Conservation (phyloP, 192 early-diverging fungal genomes). For the Funneliformis mosseae region DNA sequence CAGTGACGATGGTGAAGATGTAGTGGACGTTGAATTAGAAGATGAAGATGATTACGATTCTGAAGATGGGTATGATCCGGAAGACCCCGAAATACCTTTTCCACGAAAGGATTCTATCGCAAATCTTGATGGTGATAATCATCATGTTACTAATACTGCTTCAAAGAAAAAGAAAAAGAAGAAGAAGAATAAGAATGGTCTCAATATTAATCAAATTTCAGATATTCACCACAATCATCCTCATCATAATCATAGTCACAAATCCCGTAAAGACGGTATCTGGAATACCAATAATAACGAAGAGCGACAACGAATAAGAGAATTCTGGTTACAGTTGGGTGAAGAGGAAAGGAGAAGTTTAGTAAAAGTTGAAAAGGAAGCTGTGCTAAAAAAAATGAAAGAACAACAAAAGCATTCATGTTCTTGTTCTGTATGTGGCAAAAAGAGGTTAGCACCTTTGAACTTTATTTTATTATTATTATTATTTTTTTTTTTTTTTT, state of each 20-base stretch:
- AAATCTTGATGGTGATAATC: conserved; percentile 24
- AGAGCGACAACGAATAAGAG: conserved; percentile 77
- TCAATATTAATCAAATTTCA: conserved; percentile 24
- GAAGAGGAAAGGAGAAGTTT: conserved; percentile 78
- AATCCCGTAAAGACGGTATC: conserved; percentile 56
- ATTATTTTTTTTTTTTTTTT: no score
- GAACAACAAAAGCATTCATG: conserved; percentile 86
- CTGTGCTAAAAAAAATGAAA: conserved; percentile 87
- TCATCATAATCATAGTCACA: conserved; percentile 42
- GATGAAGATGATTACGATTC: conserved; percentile 51
- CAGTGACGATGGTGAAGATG: background rate
- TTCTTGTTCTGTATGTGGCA: conserved; percentile 80
- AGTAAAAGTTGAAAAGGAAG: conserved; percentile 86
- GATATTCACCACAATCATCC: conserved; percentile 13
- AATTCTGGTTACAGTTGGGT: conserved; percentile 82
- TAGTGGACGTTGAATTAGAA: conserved; percentile 20
- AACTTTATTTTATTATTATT: background rate
- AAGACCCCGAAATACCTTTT: conserved; percentile 41
- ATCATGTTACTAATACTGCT: conserved; percentile 23
- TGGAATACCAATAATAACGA: conserved; percentile 74
- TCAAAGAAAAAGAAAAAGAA: conserved; percentile 53
- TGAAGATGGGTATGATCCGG: conserved; percentile 51
- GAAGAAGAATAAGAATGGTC: conserved; percentile 52
- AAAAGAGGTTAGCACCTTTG: conserved; percentile 63
- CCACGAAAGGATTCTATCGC: conserved; percentile 29